Base-by-base conservation (phyloP, 176 grass and related monocot genomes). In the Oryza glumipatula region DNA sequence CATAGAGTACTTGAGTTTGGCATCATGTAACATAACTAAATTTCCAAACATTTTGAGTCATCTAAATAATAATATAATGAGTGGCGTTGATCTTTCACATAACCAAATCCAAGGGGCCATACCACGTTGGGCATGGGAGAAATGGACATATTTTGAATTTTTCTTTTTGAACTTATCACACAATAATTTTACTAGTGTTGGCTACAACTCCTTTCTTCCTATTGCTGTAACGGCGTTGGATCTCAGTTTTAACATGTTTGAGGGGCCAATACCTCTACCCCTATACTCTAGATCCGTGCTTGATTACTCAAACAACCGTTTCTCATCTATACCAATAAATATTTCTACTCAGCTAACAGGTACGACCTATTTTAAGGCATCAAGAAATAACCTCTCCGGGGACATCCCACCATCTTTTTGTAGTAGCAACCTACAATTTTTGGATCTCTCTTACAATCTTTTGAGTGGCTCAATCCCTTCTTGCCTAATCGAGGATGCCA, bases 11-110 rank as follows among this genome's bases (percentile, higher is more conserved):
- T 35, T 92, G 47, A 72, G 46, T 10, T 78, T 92, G 32, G 79
- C 48, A 16, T 92, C 80, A 16, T 92, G 90, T 87, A 86, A 86
- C 66, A 44, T 92, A 32, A 69, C 51, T 47, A 87, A n/a, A 35
- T 61, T 92, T 22, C 90, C 87, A 35, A 74, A 13, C 70, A 73
- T 87, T 21, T 19, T 92, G 15, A 26, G 24, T 1, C 24, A 26
- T 26, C 1, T 26, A 24, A 24, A 24, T 24, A 24, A 24, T 24
- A 24, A 24, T 24, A 24, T 24, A 1, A 26, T 26, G 1, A 26
- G 1, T 26, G 54, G 6, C 39, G 24, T 92, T 49, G 87, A 92
- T 82, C 86, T 89, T 32, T 92, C 90, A 17, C 65, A 67, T 23
- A 92, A 92, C 61, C 75, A 78, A 19, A 89, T 92, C 46, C 16